phyloP scores from a whole-genome alignment of 2,329 filamentous ascomycete species.

The Fusarium staphyleae region DNA sequence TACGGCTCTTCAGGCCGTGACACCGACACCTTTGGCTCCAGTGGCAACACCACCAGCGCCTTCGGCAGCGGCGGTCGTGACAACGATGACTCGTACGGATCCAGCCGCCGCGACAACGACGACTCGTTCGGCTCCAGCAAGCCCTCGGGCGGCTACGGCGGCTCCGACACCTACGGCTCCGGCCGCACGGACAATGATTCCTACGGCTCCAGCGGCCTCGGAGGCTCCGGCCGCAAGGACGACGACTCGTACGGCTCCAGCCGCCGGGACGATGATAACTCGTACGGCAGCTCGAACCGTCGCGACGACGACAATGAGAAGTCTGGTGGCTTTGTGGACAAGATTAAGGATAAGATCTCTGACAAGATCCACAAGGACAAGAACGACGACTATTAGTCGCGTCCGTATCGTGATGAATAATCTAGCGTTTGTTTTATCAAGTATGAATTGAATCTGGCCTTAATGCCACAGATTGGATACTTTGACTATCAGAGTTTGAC shows the following conservation, averaged over 20 bases:
- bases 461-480: too few species aligned
- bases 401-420: constrained; percentile 1
- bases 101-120: background rate
- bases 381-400: constrained; percentile 37
- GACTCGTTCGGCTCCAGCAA: constrained; percentile 2
- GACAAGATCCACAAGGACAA: constrained; percentile 52
- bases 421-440: constrained; percentile 4
- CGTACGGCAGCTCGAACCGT: constrained; percentile 2
- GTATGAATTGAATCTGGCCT: background rate
- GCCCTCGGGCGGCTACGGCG: background rate
- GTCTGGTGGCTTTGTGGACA: constrained; percentile 59
- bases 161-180: background rate
- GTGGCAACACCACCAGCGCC: constrained; percentile 33
- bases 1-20: background rate
- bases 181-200: constrained; percentile 9
- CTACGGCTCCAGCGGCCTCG: constrained; percentile 10
- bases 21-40: constrained; percentile 20
- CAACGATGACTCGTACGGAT: background rate
- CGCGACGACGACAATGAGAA: constrained; percentile 29
- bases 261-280: background rate
- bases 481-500: too few species aligned
- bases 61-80: constrained; percentile 2
- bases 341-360: constrained; percentile 65
- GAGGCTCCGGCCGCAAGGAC: constrained; percentile 9
- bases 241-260: constrained; percentile 34